A percentile compares a stretch with the other conserved stretches of the same genome.
These are phyloP conservation scores for Schoenoplectus triqueter DNA, from an alignment of 202 grass and related monocot genomes.

Conservation along the genomic window DNA sequence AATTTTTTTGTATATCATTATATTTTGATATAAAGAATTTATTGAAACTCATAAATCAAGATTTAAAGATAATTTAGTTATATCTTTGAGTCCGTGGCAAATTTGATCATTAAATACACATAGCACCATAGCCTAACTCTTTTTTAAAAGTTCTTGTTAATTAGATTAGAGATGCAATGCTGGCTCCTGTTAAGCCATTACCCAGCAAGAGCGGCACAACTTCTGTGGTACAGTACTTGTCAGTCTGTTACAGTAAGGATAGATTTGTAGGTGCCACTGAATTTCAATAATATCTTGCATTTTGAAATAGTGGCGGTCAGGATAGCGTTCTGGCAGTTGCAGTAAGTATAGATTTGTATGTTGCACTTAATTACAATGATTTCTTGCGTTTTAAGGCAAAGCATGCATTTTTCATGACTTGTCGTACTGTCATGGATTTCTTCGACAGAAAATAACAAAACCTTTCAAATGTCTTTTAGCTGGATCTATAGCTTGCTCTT, in stretches of 20 bases:
- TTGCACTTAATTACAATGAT: not conserved
- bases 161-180: conserved; percentile 19
- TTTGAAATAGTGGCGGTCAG: not conserved
- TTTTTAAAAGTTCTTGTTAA: not conserved
- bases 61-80: no score
- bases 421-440: not conserved
- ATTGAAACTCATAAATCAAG: no score
- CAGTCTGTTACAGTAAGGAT: not conserved
- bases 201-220: not conserved
- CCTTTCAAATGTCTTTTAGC: not conserved
- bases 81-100: no score
- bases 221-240: not conserved
- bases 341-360: not conserved
- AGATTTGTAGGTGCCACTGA: not conserved
- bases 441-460: not conserved
- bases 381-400: not conserved
- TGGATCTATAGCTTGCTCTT: not conserved
- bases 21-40: no score
- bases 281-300: not conserved
- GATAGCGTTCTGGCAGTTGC: not conserved
- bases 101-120: no score
- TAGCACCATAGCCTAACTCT: no score
- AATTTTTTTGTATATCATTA: no score
- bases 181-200: not conserved
- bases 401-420: not conserved